Evolutionary conservation across 768 basidiomycete species (phyloP).

Genomic region (Leucocoprinus birnbaumii): DNA sequence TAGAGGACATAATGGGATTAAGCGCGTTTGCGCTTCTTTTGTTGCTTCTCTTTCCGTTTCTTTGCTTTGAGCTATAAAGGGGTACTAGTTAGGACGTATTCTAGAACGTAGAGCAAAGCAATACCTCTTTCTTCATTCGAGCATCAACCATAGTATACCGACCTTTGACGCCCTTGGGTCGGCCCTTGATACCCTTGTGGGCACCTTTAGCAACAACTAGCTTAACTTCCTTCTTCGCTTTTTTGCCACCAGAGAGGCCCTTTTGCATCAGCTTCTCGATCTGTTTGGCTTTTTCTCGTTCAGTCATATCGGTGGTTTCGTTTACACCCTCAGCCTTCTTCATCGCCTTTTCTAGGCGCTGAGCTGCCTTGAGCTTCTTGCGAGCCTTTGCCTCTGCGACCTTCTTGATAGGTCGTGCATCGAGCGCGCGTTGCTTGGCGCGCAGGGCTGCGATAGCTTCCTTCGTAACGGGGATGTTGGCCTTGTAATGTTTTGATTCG

Average conservation of each 20-base stretch:
- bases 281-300: constrained; percentile 90
- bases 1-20: constrained; percentile 1
- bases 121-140: constrained; percentile 89
- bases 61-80: constrained; percentile 70
- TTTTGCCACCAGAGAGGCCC: constrained; percentile 65
- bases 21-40: constrained; percentile 48
- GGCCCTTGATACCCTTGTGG: constrained; percentile 85
- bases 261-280: constrained; percentile 91
- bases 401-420: constrained; percentile 98
- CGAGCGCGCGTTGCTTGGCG: constrained; percentile 88
- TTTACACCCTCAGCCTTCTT: constrained; percentile 96
- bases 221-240: constrained; percentile 72
- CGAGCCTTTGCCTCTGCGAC: constrained; percentile 97
- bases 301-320: constrained; percentile 85
- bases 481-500: constrained; percentile 87
- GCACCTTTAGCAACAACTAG: constrained; percentile 90
- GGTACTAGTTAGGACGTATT: neutral
- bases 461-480: constrained; percentile 95
- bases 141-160: constrained; percentile 93
- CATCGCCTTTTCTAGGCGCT: constrained; percentile 85
- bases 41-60: constrained; percentile 76
- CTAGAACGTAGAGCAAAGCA: constrained; percentile 16
- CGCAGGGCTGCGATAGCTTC: constrained; percentile 86
- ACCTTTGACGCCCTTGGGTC: constrained; percentile 96
- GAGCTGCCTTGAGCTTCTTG: constrained; percentile 88